Conservation (phyloP, 2,329 filamentous ascomycete genomes). For the Curvularia spicifera region DNA sequence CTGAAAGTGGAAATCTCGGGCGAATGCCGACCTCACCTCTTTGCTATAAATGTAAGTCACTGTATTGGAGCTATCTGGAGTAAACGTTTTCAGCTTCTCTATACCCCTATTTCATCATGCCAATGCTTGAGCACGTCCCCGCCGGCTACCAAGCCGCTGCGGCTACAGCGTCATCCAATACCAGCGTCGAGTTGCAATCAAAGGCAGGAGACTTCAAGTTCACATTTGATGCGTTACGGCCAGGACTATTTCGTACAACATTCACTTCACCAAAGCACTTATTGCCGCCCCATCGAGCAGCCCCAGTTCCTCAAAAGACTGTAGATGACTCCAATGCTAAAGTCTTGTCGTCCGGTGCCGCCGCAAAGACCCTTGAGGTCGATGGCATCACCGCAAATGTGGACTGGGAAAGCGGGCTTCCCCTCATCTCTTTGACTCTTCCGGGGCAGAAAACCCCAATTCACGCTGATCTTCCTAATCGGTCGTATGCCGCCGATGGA, state of each 20-base stretch:
- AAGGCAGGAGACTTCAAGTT: constrained; percentile 60
- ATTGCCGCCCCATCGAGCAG: constrained; percentile 69
- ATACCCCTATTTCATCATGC: constrained; percentile 47
- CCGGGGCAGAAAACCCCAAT: constrained; percentile 60
- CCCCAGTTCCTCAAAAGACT: constrained; percentile 53
- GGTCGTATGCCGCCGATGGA: constrained; percentile 70
- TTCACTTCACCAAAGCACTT: constrained; percentile 68
- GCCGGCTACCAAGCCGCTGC: constrained; percentile 40
- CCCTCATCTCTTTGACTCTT: constrained; percentile 62
- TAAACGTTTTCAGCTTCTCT: not conserved
- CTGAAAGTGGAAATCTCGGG: constrained; percentile 1
- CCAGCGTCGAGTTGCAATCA: constrained; percentile 53
- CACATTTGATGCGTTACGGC: constrained; percentile 66
- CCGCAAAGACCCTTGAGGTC: constrained; percentile 54
- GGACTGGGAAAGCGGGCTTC: constrained; percentile 64
- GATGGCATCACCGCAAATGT: constrained; percentile 62
- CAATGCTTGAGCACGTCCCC: constrained; percentile 57
- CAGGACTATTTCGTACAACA: constrained; percentile 71
- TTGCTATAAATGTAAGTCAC: constrained; percentile 13
- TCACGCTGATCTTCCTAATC: constrained; percentile 67
- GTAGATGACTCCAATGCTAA: constrained; percentile 43
- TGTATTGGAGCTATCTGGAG: not conserved
- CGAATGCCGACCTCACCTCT: constrained; percentile 1
- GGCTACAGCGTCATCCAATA: constrained; percentile 25
- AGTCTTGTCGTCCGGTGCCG: constrained; percentile 43